phyloP scores from a whole-genome alignment of 805 yeast genomes.

The Ogataea thermomethanolica region DNA sequence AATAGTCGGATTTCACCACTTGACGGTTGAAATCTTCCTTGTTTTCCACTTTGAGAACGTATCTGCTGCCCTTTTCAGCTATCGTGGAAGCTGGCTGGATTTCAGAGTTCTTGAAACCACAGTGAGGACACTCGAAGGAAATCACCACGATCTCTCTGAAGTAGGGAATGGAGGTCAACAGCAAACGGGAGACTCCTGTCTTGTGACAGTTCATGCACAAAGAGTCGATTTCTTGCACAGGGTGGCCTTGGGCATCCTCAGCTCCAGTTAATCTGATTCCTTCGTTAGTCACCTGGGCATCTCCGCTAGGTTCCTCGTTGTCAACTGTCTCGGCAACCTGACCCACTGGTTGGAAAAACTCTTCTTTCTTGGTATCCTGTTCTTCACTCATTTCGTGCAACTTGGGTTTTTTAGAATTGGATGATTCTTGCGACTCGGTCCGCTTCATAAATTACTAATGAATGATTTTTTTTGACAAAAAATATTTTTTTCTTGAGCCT shows the following conservation, averaged over 20 bases:
- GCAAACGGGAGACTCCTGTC: constrained; percentile 76
- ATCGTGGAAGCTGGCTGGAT: constrained; percentile 94
- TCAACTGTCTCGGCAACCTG: constrained; percentile 49
- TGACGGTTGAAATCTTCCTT: constrained; percentile 81
- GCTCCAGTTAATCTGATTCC: constrained; percentile 71
- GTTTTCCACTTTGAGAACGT: constrained; percentile 62
- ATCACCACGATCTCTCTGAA: constrained; percentile 87
- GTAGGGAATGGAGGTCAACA: constrained; percentile 85
- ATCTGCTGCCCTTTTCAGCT: constrained; percentile 82
- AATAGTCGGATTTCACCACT: constrained; percentile 86
- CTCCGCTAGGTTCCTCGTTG: constrained; percentile 25
- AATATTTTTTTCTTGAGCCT: background rate
- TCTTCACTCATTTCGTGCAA: constrained; percentile 19
- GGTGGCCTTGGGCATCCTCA: constrained; percentile 80
- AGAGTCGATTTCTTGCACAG: constrained; percentile 93
- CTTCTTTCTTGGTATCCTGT: constrained; percentile 30
- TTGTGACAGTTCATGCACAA: constrained; percentile 94
- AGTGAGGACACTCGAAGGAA: constrained; percentile 95
- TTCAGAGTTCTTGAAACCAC: constrained; percentile 87
- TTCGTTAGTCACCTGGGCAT: constrained; percentile 27
- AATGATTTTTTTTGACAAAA: constrained; percentile 1
- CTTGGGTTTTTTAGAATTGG: constrained; percentile 28
- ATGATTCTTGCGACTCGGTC: constrained; percentile 12
- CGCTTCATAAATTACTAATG: constrained; percentile 13
- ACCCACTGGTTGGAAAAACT: constrained; percentile 58